Evolutionary conservation across 2,329 filamentous ascomycete genomes (phyloP).

Genomic region (Microdochium nivale): DNA sequence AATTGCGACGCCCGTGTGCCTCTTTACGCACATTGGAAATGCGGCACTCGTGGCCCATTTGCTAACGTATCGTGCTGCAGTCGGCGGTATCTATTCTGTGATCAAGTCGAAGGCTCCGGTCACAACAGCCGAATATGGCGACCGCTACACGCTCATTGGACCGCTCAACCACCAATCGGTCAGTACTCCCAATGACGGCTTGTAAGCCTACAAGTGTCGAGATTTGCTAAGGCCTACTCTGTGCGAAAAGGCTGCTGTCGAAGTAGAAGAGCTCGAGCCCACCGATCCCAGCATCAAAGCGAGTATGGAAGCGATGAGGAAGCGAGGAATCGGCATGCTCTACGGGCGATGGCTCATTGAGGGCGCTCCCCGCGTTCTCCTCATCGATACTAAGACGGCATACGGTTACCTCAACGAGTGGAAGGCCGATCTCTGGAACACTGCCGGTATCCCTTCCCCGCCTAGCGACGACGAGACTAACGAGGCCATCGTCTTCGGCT

Average conservation of each 20-base stretch:
- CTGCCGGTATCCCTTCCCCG: constrained; percentile 87
- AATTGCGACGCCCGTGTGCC: constrained; percentile 1
- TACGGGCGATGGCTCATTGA: constrained; percentile 98
- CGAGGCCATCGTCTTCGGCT: constrained; percentile 95
- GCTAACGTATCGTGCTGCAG: constrained; percentile 32
- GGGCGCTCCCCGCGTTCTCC: constrained; percentile 82
- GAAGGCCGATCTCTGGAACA: constrained; percentile 94
- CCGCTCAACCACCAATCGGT: constrained; percentile 88
- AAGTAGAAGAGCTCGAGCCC: constrained; percentile 89
- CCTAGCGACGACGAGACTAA: constrained; percentile 91
- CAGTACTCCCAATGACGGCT: constrained; percentile 23
- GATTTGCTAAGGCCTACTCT: constrained; percentile 1
- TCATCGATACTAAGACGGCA: constrained; percentile 91
- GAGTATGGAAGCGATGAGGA: constrained; percentile 88
- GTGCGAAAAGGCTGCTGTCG: constrained; percentile 72
- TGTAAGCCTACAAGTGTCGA: background rate
- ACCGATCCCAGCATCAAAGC: constrained; percentile 68
- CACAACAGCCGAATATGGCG: constrained; percentile 96
- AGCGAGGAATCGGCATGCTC: constrained; percentile 79
- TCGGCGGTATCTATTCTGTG: constrained; percentile 98
- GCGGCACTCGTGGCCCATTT: no score
- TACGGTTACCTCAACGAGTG: constrained; percentile 91
- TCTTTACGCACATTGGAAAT: no score
- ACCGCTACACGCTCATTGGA: constrained; percentile 89
- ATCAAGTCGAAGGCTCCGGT: constrained; percentile 98